These are phyloP conservation scores for Buddleja alternifolia DNA, from an alignment of 257 asterid genomes.

Conservation along the genomic window DNA sequence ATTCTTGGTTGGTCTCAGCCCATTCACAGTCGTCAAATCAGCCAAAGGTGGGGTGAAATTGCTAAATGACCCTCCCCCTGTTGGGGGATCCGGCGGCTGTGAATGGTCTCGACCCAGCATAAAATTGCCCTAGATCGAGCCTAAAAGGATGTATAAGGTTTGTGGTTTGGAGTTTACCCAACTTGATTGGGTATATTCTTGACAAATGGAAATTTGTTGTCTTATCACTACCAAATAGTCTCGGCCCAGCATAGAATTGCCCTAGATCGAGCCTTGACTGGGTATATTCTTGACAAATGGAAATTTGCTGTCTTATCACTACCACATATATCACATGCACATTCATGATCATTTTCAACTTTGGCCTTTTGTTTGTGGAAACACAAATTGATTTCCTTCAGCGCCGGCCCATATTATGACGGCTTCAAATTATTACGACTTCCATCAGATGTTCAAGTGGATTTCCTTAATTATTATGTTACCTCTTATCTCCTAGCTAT, in stretches of 20 bases:
- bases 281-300: background rate
- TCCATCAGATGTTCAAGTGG: background rate
- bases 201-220: background rate
- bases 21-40: no score
- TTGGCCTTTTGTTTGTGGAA: constrained; percentile 6
- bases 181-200: background rate
- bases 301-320: background rate
- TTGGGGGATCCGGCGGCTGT: no score
- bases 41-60: no score
- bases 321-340: no score
- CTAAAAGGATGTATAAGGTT: background rate
- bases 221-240: background rate
- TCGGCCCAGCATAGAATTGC: no score
- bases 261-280: no score
- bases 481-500: no score
- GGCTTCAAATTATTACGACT: background rate
- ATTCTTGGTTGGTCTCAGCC: no score
- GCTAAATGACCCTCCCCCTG: no score
- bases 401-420: constrained; percentile 3
- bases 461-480: no score
- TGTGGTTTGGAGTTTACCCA: background rate
- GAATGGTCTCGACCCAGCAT: no score
- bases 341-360: background rate
- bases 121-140: no score
- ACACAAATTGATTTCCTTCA: background rate